A percentile compares a stretch with the other conserved stretches of the same genome.
Conservation (phyloP, 176 grass and related monocot species). For the Secale cereale region DNA sequence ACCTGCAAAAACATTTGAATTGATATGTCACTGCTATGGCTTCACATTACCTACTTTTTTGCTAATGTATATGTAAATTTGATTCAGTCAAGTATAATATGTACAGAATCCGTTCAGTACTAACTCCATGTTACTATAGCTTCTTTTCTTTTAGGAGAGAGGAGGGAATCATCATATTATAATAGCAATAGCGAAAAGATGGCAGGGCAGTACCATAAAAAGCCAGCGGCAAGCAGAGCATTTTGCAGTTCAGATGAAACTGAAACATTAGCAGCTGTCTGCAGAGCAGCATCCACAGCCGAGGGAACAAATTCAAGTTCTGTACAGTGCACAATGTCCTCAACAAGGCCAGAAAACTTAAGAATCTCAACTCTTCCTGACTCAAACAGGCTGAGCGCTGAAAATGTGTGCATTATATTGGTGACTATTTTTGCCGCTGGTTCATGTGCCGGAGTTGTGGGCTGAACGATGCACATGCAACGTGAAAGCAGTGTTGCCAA, state of each 20-base stretch:
- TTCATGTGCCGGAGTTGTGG: constrained; percentile 89
- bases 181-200: constrained; percentile 23
- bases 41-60: constrained; percentile 7
- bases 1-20: constrained; percentile 57
- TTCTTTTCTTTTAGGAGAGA: background rate
- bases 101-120: background rate
- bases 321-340: constrained; percentile 95
- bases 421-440: constrained; percentile 89
- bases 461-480: constrained; percentile 94
- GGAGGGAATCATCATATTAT: background rate
- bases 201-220: constrained; percentile 70
- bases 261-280: constrained; percentile 80
- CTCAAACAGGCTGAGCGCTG: constrained; percentile 84
- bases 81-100: constrained; percentile 5
- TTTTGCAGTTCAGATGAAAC: constrained; percentile 74
- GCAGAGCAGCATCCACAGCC: constrained; percentile 87
- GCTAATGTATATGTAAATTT: constrained; percentile 11
- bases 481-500: constrained; percentile 96
- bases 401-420: constrained; percentile 93
- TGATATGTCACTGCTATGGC: constrained; percentile 14
- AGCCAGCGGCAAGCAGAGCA: constrained; percentile 82
- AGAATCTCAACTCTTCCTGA: constrained; percentile 83
- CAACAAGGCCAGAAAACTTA: constrained; percentile 76
- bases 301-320: constrained; percentile 88
- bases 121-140: constrained; percentile 10